These are phyloP conservation scores for Lichenothelia convexa DNA, from an alignment of 495 filamentous ascomycete genomes.

Conservation along the genomic window DNA sequence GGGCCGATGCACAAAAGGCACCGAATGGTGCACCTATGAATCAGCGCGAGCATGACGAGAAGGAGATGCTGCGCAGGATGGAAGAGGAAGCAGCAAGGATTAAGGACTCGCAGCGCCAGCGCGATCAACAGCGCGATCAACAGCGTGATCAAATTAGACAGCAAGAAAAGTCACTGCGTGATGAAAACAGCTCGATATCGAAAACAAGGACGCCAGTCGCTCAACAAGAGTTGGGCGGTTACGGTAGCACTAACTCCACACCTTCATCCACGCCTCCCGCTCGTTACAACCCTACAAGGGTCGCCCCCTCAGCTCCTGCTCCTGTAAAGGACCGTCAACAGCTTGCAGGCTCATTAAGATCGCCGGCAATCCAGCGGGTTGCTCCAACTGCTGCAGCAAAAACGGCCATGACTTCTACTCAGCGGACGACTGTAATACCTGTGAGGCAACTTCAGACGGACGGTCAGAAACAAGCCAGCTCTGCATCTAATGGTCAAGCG, in stretches of 20 bases:
- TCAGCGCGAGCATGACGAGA: too few species aligned
- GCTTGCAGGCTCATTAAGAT: conserved; percentile 26
- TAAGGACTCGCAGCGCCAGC: background rate
- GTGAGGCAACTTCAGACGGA: background rate
- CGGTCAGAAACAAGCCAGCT: background rate
- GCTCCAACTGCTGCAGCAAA: conserved; percentile 37
- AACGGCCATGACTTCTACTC: conserved; percentile 10
- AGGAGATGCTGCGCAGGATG: conserved; percentile 25
- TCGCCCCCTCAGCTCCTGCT: conserved; percentile 43
- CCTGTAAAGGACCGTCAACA: conserved; percentile 25
- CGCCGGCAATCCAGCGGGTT: conserved; percentile 34
- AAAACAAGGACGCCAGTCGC: conserved; percentile 56
- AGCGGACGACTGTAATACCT: conserved; percentile 11
- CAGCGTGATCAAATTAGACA: conserved; percentile 34
- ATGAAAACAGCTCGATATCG: conserved; percentile 74
- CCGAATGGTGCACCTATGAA: too few species aligned
- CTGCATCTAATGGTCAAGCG: background rate
- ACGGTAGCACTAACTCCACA: conserved; percentile 27
- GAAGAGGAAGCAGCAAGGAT: conserved; percentile 22
- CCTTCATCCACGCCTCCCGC: conserved; percentile 26
- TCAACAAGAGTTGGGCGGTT: conserved; percentile 63
- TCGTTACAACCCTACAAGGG: conserved; percentile 69
- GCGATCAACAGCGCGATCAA: background rate
- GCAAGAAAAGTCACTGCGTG: conserved; percentile 36
- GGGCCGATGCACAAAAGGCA: conserved; percentile 5